Evolutionary conservation across 805 yeast genomes (phyloP).

Genomic region (Cyberlindnera meyerae): DNA sequence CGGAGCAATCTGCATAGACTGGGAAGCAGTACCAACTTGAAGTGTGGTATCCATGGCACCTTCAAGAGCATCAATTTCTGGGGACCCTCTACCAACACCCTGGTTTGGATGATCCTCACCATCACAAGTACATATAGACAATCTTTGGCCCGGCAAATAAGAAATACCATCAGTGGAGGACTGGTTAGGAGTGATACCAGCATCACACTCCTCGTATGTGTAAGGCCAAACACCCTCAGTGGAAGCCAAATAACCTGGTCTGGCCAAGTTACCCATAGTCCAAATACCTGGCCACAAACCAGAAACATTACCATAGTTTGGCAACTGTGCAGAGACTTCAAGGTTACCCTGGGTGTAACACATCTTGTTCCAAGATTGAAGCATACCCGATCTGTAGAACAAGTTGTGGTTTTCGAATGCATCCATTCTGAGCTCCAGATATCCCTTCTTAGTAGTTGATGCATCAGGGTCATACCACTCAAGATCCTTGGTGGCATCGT

Average conservation of each 20-base stretch:
- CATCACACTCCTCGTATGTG: slow-evolving; percentile 80
- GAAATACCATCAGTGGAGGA: slow-evolving; percentile 86
- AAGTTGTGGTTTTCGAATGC: slow-evolving; percentile 76
- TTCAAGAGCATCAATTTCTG: slow-evolving; percentile 90
- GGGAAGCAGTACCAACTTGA: slow-evolving; percentile 64
- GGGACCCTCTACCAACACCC: slow-evolving; percentile 91
- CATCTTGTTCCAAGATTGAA: slow-evolving; percentile 87
- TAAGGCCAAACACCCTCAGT: slow-evolving; percentile 97
- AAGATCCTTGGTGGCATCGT: slow-evolving; percentile 82
- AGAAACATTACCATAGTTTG: slow-evolving; percentile 69
- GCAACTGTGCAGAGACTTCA: slow-evolving; percentile 73
- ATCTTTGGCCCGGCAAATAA: slow-evolving; percentile 77
- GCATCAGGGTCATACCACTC: slow-evolving; percentile 98
- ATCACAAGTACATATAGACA: slow-evolving; percentile 72
- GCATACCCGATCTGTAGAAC: slow-evolving; percentile 84
- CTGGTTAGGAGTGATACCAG: slow-evolving; percentile 93
- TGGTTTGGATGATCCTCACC: slow-evolving; percentile 84
- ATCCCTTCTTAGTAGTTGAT: slow-evolving; percentile 68
- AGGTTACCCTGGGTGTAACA: slow-evolving; percentile 83
- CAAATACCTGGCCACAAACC: slow-evolving; percentile 98
- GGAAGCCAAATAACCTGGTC: slow-evolving; percentile 85
- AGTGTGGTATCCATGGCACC: slow-evolving; percentile 61
- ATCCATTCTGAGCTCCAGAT: slow-evolving; percentile 65
- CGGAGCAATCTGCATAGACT: slow-evolving; percentile 90
- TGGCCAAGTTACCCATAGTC: slow-evolving; percentile 89